Percentiles rank a stretch among this genome's conserved stretches.
Evolutionary conservation across 208 protist genomes (phyloP).

Genomic region (Spongospora subterranea): DNA sequence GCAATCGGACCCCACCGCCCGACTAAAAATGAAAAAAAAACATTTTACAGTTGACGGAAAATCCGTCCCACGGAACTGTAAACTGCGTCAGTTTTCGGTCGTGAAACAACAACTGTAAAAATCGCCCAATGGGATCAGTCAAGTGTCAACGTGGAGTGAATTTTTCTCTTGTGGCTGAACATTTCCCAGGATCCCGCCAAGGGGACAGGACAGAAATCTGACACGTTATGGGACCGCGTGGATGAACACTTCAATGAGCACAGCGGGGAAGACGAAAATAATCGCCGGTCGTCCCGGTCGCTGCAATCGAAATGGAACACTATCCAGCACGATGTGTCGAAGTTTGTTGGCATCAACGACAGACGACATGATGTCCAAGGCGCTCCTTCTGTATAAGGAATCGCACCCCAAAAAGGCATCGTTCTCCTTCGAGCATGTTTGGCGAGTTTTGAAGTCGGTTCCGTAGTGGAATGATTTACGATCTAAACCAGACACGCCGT

Average conservation of each 20-base stretch:
- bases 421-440: not conserved
- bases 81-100: too few relatives aligned
- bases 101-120: too few relatives aligned
- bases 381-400: not conserved
- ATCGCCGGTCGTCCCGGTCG: not conserved
- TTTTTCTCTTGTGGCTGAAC: too few relatives aligned
- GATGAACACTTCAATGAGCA: constrained; percentile 26
- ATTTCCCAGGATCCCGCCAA: not conserved
- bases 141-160: too few relatives aligned
- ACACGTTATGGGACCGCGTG: constrained; percentile 8
- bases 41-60: too few relatives aligned
- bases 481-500: too few relatives aligned
- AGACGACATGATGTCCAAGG: constrained; percentile 9
- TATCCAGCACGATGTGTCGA: constrained; percentile 35
- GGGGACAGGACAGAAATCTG: not conserved
- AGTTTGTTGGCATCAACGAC: constrained; percentile 12
- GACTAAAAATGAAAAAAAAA: too few relatives aligned
- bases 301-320: constrained; percentile 9
- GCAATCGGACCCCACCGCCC: too few relatives aligned
- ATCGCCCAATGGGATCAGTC: too few relatives aligned
- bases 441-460: not conserved
- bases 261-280: not conserved
- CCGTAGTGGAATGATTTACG: not conserved
- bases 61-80: too few relatives aligned
- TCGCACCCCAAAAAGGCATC: not conserved